Evolutionary conservation across 352 stramenopile genomes (phyloP).

Genomic region (Thraustotheca clavata): DNA sequence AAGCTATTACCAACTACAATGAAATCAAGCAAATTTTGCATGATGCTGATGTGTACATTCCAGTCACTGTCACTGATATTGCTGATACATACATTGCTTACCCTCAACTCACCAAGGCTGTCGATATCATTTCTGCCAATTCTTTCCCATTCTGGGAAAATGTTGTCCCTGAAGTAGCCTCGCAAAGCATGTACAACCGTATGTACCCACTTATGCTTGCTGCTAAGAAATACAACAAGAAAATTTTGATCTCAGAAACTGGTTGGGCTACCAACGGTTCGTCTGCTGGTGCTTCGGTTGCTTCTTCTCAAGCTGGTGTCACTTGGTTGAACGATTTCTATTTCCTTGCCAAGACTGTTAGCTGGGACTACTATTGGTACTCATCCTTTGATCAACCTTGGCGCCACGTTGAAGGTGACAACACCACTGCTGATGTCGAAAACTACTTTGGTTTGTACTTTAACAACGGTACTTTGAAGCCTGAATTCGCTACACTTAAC

Average conservation of each 20-base stretch:
- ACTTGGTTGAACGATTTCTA: slow-evolving; percentile 61
- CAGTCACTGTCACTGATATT: slow-evolving; percentile 60
- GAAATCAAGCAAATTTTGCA: slow-evolving; percentile 39
- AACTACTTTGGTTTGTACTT: slow-evolving; percentile 63
- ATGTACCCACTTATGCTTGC: slow-evolving; percentile 31
- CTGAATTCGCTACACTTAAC: slow-evolving; percentile 29
- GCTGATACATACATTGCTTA: slow-evolving; percentile 40
- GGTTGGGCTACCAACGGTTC: slow-evolving; percentile 45
- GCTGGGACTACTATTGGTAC: slow-evolving; percentile 62
- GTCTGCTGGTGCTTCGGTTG: slow-evolving; percentile 27
- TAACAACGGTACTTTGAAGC: slow-evolving; percentile 40
- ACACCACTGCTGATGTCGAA: slow-evolving; percentile 41
- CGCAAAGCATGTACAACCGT: slow-evolving; percentile 37
- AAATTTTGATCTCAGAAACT: slow-evolving; percentile 58
- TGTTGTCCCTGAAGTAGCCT: slow-evolving; percentile 29
- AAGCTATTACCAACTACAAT: slow-evolving; percentile 41
- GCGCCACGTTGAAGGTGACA: slow-evolving; percentile 35
- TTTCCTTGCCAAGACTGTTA: slow-evolving; percentile 34
- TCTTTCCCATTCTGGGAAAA: slow-evolving; percentile 66
- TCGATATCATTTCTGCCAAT: slow-evolving; percentile 56
- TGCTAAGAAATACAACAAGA: slow-evolving; percentile 34
- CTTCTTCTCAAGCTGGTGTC: slow-evolving; percentile 30
- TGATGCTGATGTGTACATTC: slow-evolving; percentile 27
- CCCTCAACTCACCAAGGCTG: slow-evolving; percentile 43
- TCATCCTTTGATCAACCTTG: slow-evolving; percentile 52